Base-by-base conservation (phyloP, 1,284 basidiomycete species). In the Lignosus rhinocerotis region DNA sequence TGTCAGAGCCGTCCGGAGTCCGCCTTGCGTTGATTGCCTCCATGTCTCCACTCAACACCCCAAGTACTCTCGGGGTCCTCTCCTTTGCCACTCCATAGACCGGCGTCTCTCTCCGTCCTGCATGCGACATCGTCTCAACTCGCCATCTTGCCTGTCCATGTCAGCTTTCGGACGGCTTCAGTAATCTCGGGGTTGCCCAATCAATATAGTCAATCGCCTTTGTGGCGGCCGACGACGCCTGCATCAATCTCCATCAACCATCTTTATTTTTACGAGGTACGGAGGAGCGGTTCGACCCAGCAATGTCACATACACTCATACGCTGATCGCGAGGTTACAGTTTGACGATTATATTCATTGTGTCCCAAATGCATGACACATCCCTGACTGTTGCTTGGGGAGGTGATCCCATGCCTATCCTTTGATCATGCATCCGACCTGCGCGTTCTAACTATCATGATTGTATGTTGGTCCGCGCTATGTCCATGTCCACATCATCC, bases 371-470 rank as follows among this genome's bases (percentile, higher is more conserved):
- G 45, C 10, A 3, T 43, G 56, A 53, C 56, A 53, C 31, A n/a
- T 48, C 38, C 30, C 47, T 52, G 50, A 43, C 58, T 58, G 61
- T 58, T 56, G 56, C 44, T 25, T 48, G 51, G 52, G 53, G 31
- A 52, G 45, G 38, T 53, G 61, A 59, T 59, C 51, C 41, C 31
- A 41, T 42, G 41, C 17, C 38, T 21, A 16, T 33, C 47, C 38
- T 55, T 51, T 56, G 59, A 61, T 61, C 44, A 56, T 51, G 53
- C 51, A 34, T 59, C 47, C 46, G 33, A 38, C 39, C 34, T 50
- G 51, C 38, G 33, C 43, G 8, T 30, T 21, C 43, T 16, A 56
- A 47, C 49, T 45, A 59, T 64, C 62, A 64, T 60, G 62, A 60
- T 44, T 31, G 17, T 53, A 32, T 54, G 55, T 60, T 49, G 51